Conservation (phyloP, 306 rosid species). For the Arachis stenosperma region DNA sequence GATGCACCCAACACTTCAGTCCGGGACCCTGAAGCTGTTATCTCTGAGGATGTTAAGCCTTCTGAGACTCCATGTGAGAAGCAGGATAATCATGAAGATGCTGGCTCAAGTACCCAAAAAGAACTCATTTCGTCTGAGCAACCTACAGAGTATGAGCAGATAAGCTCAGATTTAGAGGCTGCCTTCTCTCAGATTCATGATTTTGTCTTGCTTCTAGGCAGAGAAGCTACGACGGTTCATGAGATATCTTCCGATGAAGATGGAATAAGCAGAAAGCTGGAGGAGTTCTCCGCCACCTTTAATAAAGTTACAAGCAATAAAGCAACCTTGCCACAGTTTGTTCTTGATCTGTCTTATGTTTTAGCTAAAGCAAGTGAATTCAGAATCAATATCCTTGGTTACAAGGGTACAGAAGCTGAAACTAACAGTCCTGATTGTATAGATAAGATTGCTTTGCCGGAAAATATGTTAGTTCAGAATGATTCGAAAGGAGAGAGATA, state of each 20-base stretch:
- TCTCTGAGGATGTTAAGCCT: constrained; percentile 51
- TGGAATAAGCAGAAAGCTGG: constrained; percentile 66
- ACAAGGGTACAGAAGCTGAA: constrained; percentile 71
- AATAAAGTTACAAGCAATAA: constrained; percentile 54
- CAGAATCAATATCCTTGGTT: constrained; percentile 78
- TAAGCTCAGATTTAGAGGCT: constrained; percentile 65
- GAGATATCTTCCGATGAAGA: constrained; percentile 59
- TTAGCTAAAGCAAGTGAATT: constrained; percentile 77
- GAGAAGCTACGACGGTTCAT: constrained; percentile 73
- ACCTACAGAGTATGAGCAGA: constrained; percentile 45
- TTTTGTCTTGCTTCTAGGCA: constrained; percentile 69
- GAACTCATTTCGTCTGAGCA: constrained; percentile 51
- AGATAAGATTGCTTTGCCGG: constrained; percentile 93
- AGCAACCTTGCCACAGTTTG: constrained; percentile 69
- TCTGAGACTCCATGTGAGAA: constrained; percentile 56
- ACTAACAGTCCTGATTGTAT: constrained; percentile 92
- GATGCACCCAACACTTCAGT: constrained; percentile 57
- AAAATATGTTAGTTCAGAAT: constrained; percentile 70
- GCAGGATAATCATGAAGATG: constrained; percentile 60
- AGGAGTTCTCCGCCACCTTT: constrained; percentile 72
- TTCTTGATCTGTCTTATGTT: constrained; percentile 76
- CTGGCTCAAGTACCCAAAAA: constrained; percentile 55
- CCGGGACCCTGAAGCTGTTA: constrained; percentile 52
- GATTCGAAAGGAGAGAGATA: constrained; percentile 60
- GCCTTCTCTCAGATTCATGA: constrained; percentile 81